Percentiles rank a stretch among this genome's conserved stretches.
These are phyloP conservation scores for Pedinophyceae sp. DNA, from an alignment of 139 green algal species.

Conservation along the genomic window DNA sequence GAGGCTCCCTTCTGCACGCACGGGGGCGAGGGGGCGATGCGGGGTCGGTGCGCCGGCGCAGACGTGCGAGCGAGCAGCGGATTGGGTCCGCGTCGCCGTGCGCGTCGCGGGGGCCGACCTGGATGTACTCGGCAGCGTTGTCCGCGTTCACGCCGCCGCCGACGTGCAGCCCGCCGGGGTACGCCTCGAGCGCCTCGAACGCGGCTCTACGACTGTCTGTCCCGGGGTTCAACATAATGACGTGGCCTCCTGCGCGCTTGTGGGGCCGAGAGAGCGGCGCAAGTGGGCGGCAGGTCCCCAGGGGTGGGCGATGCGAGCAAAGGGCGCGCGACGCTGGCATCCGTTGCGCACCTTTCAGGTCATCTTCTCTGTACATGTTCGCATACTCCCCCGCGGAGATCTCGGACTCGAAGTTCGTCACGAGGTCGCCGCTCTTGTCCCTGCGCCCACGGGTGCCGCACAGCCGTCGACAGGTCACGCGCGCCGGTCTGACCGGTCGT, in stretches of 20 bases:
- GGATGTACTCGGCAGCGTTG: slow-evolving; percentile 70
- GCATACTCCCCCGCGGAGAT: slow-evolving; percentile 64
- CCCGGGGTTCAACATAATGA: slow-evolving; percentile 93
- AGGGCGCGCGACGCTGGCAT: too few relatives aligned
- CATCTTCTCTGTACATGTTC: slow-evolving; percentile 64
- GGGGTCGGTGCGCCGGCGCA: background rate
- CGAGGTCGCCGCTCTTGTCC: slow-evolving; percentile 25
- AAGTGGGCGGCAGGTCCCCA: too few relatives aligned
- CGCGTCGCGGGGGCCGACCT: slow-evolving; percentile 65
- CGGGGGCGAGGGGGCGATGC: background rate
- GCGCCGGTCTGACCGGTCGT: background rate
- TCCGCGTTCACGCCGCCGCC: slow-evolving; percentile 76
- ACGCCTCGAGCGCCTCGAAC: slow-evolving; percentile 51
- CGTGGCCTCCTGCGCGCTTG: slow-evolving; percentile 88
- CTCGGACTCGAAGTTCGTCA: slow-evolving; percentile 92
- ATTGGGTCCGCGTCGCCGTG: background rate
- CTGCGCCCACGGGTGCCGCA: background rate
- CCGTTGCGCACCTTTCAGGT: too few relatives aligned
- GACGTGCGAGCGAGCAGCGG: background rate
- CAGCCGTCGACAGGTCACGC: background rate
- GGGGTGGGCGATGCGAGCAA: too few relatives aligned
- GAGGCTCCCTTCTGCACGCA: slow-evolving; percentile 1
- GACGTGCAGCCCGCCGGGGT: slow-evolving; percentile 79
- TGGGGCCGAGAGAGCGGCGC: too few relatives aligned
- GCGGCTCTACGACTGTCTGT: slow-evolving; percentile 53